phyloP scores from a whole-genome alignment of 495 filamentous ascomycete genomes.

The Chlorociboria aeruginascens region DNA sequence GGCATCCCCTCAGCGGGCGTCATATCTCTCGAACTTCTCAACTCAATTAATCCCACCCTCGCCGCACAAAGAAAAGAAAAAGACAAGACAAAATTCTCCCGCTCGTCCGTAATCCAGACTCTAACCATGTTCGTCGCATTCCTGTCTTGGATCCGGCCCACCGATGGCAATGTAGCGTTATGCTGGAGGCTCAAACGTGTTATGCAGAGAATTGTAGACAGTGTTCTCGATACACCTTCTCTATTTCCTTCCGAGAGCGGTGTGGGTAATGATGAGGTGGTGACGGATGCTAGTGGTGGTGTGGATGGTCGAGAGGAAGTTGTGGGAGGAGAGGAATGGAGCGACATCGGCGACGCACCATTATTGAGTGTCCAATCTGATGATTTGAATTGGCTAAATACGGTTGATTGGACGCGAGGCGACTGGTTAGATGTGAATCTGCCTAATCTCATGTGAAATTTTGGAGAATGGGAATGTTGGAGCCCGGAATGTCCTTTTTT shows the following conservation, averaged over 20 bases:
- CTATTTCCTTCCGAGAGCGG: not conserved
- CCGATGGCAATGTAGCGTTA: constrained; percentile 17
- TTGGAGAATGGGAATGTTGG: too few species aligned
- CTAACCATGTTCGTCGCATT: constrained; percentile 19
- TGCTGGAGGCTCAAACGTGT: constrained; percentile 10
- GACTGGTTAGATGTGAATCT: constrained; percentile 2
- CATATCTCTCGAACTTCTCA: constrained; percentile 18
- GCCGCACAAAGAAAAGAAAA: not conserved
- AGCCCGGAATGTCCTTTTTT: too few species aligned
- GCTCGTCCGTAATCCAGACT: constrained; percentile 17
- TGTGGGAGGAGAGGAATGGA: not conserved
- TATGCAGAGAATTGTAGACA: constrained; percentile 10
- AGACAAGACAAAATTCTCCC: constrained; percentile 7
- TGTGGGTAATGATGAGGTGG: not conserved
- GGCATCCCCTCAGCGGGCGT: constrained; percentile 16
- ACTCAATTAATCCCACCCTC: not conserved
- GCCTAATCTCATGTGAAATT: too few species aligned
- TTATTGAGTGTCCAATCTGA: not conserved
- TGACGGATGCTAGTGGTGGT: too few species aligned
- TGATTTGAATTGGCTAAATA: constrained; percentile 8
- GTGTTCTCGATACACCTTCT: constrained; percentile 11
- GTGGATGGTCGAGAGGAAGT: too few species aligned
- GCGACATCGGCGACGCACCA: not conserved
- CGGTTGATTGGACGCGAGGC: constrained; percentile 7
- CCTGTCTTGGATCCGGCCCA: constrained; percentile 17